Conservation (phyloP, 768 basidiomycete genomes). For the Postia placenta region DNA sequence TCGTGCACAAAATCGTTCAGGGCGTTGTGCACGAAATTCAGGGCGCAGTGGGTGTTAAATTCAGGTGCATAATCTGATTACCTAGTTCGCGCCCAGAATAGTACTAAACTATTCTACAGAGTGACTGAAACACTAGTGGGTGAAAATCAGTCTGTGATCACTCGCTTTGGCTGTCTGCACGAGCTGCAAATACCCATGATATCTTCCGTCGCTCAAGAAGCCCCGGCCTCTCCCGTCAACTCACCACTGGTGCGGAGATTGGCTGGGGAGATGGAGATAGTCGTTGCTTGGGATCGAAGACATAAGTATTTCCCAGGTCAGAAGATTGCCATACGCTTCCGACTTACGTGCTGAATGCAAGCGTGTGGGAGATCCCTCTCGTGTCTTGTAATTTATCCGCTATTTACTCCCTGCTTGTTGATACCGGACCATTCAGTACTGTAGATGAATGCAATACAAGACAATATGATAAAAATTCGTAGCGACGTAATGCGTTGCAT, state of each 20-base stretch:
- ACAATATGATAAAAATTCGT: no score
- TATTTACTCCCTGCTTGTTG: not conserved
- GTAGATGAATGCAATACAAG: conserved; percentile 7
- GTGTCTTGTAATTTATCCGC: not conserved
- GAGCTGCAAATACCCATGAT: conserved; percentile 5
- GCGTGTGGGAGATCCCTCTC: not conserved
- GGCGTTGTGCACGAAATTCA: conserved; percentile 17
- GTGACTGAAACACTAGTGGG: conserved; percentile 7
- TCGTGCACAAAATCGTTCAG: conserved; percentile 18
- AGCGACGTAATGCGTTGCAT: no score
- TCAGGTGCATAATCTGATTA: conserved; percentile 19
- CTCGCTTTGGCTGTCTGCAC: conserved; percentile 6
- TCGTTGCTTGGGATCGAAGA: conserved; percentile 45
- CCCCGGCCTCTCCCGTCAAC: not conserved
- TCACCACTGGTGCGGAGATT: conserved; percentile 27
- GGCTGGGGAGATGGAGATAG: conserved; percentile 52
- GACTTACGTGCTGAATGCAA: conserved; percentile 36
- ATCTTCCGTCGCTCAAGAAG: not conserved
- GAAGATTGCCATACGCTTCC: conserved; percentile 47
- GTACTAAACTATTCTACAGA: not conserved
- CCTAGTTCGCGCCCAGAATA: not conserved
- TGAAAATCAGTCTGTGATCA: conserved; percentile 11
- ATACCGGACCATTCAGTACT: not conserved
- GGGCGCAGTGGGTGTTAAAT: conserved; percentile 28
- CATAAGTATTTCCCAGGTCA: conserved; percentile 50